Percentiles rank a stretch among this genome's conserved stretches.
phyloP scores from a whole-genome alignment of 257 asterid genomes.

The Solanum pimpinellifolium region DNA sequence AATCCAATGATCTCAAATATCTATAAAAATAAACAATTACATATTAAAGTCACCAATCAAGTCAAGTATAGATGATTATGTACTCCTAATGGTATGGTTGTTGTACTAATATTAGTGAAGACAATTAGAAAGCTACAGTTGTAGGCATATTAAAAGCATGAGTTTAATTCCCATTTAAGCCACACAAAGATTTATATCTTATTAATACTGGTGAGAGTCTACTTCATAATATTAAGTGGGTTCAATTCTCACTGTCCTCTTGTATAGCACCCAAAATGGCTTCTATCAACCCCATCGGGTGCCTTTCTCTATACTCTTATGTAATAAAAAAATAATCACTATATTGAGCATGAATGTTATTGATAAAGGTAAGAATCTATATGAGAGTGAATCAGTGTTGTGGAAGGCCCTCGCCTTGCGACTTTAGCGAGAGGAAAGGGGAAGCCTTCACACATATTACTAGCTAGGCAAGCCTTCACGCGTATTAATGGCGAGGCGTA shows the following conservation, averaged over 20 bases:
- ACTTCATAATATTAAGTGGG: not conserved
- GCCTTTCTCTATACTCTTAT: not conserved
- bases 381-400: not conserved
- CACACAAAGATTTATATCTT: not conserved
- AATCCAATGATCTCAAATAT: slow-evolving; percentile 67
- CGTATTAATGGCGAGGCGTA: not conserved
- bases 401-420: not conserved
- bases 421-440: not conserved
- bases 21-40: slow-evolving; percentile 32
- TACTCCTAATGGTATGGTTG: not conserved
- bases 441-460: not conserved
- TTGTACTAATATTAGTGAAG: not conserved
- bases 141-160: not conserved
- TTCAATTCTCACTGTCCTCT: not conserved
- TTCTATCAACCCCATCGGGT: not conserved
- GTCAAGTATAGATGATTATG: not conserved
- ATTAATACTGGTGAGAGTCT: not conserved
- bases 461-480: not conserved
- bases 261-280: not conserved
- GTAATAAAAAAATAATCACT: not conserved
- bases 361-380: not conserved
- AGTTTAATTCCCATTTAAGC: not conserved
- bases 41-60: not conserved
- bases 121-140: not conserved
- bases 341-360: not conserved